Evolutionary conservation across 2,329 filamentous ascomycete species (phyloP).

Genomic region (Pseudogymnoascus sp.): DNA sequence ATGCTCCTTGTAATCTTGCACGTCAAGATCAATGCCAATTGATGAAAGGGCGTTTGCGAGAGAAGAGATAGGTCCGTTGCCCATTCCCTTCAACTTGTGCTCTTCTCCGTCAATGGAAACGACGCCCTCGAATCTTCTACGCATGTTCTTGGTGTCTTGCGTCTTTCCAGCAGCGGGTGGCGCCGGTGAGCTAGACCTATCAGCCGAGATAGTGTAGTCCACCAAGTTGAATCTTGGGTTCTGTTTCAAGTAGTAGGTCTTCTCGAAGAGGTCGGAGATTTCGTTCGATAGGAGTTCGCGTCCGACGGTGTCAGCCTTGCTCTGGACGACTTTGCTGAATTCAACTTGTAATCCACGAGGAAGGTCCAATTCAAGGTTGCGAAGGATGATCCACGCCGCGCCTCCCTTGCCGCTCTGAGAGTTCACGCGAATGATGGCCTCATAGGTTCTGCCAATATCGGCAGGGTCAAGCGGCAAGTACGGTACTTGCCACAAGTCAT

Average conservation of each 20-base stretch:
- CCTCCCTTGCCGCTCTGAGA: conserved; percentile 93
- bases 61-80: conserved; percentile 86
- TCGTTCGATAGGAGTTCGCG: conserved; percentile 79
- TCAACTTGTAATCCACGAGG: conserved; percentile 87
- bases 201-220: conserved; percentile 85
- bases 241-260: conserved; percentile 74
- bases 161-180: conserved; percentile 63
- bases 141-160: conserved; percentile 68
- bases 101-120: conserved; percentile 76
- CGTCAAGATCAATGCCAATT: conserved; percentile 80
- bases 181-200: conserved; percentile 69
- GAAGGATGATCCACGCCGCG: conserved; percentile 87
- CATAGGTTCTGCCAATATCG: conserved; percentile 94
- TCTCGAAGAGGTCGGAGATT: conserved; percentile 81
- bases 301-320: conserved; percentile 68
- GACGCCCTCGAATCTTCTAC: conserved; percentile 77
- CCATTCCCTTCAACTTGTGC: conserved; percentile 69
- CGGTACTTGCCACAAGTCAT: conserved; percentile 74
- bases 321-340: conserved; percentile 83
- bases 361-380: conserved; percentile 81
- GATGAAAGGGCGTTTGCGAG: conserved; percentile 72
- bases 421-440: conserved; percentile 96
- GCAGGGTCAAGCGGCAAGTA: conserved; percentile 89
- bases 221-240: conserved; percentile 81
- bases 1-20: conserved; percentile 94